These are phyloP conservation scores for Trametes hirsuta DNA, from an alignment of 1,284 basidiomycete genomes.

Conservation along the genomic window DNA sequence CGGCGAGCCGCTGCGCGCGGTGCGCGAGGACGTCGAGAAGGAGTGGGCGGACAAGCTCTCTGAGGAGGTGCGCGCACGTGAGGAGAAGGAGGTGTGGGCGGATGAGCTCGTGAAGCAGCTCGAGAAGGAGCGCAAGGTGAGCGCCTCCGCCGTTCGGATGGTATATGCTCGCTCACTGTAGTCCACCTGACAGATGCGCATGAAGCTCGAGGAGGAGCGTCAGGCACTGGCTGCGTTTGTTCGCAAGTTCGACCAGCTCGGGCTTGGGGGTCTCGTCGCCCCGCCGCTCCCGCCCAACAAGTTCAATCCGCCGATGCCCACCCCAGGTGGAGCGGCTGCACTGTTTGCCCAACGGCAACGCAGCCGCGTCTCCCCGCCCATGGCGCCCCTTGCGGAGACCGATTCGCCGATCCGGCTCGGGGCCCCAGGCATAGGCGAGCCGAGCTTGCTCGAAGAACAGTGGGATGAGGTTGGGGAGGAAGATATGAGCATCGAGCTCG, in stretches of 20 bases:
- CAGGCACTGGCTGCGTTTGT: slow-evolving; percentile 77
- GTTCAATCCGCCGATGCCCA: slow-evolving; percentile 48
- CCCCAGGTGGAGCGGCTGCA: slow-evolving; percentile 51
- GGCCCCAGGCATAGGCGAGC: slow-evolving; percentile 43
- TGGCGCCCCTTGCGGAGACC: slow-evolving; percentile 32
- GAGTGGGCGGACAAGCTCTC: slow-evolving; percentile 73
- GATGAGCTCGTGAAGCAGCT: slow-evolving; percentile 70
- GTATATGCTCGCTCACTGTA: background rate
- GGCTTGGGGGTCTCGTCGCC: slow-evolving; percentile 53
- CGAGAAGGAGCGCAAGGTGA: slow-evolving; percentile 72
- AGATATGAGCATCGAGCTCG: slow-evolving; percentile 57
- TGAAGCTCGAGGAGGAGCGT: slow-evolving; percentile 73
- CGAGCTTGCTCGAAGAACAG: slow-evolving; percentile 62
- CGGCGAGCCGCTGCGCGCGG: slow-evolving; percentile 70
- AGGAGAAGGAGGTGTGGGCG: slow-evolving; percentile 74
- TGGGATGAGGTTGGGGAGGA: slow-evolving; percentile 44
- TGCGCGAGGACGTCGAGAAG: slow-evolving; percentile 80
- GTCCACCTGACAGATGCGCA: slow-evolving; percentile 40
- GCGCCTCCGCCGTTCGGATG: slow-evolving; percentile 15
- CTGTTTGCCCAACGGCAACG: slow-evolving; percentile 51
- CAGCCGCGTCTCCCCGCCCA: slow-evolving; percentile 32
- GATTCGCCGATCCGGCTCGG: slow-evolving; percentile 54
- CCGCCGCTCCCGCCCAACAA: slow-evolving; percentile 41
- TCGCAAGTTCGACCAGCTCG: slow-evolving; percentile 66
- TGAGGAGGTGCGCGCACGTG: slow-evolving; percentile 57